phyloP scores from a whole-genome alignment of 2,329 filamentous ascomycete genomes.

The Cladobotryum mycophilum region DNA sequence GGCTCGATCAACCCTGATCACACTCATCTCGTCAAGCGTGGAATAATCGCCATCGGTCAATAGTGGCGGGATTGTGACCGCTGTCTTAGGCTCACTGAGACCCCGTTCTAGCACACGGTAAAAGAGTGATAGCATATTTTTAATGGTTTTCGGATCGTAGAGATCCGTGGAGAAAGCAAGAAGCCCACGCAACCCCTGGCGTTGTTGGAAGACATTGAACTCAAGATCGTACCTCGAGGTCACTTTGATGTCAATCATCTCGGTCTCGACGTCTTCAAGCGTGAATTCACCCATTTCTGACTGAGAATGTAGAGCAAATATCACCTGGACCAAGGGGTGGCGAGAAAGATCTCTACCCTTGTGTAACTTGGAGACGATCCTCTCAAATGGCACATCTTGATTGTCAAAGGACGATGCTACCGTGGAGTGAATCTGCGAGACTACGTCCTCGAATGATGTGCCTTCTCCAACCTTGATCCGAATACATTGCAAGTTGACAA shows the following conservation, averaged over 20 bases:
- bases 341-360: conserved; percentile 11
- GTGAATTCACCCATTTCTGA: conserved; percentile 7
- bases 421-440: too few species aligned
- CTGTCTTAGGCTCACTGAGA: too few species aligned
- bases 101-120: too few species aligned
- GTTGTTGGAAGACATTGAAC: conserved; percentile 17
- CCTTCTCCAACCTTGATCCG: too few species aligned
- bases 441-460: too few species aligned
- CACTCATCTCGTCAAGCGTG: too few species aligned
- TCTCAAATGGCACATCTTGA: conserved; percentile 17
- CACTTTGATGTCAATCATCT: neutral
- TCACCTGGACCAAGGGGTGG: conserved; percentile 14
- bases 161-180: conserved; percentile 15
- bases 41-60: too few species aligned
- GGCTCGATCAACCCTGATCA: too few species aligned
- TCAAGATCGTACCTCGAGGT: conserved; percentile 18
- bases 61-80: too few species aligned
- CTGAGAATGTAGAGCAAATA: conserved; percentile 17
- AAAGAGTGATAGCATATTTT: too few species aligned
- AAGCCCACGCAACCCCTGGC: conserved; percentile 2
- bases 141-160: conserved; percentile 15
- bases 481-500: too few species aligned
- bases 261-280: conserved; percentile 10
- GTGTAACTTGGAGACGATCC: conserved; percentile 13
- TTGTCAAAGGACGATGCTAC: too few species aligned